Conservation (phyloP, 768 basidiomycete genomes). For the Collybiopsis confluens region DNA sequence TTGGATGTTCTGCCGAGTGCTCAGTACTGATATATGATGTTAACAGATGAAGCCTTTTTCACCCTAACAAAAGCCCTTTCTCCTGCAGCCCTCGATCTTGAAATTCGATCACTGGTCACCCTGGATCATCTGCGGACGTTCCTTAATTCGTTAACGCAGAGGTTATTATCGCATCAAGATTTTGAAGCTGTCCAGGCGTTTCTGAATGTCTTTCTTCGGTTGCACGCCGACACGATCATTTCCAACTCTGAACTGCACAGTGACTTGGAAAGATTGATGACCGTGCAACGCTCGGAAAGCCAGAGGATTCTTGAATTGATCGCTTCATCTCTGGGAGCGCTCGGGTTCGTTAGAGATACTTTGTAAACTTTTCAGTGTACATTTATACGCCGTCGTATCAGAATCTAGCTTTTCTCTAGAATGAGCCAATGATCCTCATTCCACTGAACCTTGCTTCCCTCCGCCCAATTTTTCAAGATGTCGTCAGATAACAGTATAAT, state of each 20-base stretch:
- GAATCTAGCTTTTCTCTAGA: neutral
- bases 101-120: slow-evolving; percentile 74
- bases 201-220: slow-evolving; percentile 75
- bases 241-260: slow-evolving; percentile 60
- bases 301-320: slow-evolving; percentile 72
- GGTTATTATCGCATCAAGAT: slow-evolving; percentile 77
- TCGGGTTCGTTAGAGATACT: slow-evolving; percentile 72
- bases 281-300: slow-evolving; percentile 73
- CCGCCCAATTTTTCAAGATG: neutral
- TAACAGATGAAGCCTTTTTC: slow-evolving; percentile 81
- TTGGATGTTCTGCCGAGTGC: slow-evolving; percentile 7
- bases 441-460: neutral
- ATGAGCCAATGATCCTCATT: neutral
- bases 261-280: slow-evolving; percentile 54
- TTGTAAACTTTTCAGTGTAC: slow-evolving; percentile 31
- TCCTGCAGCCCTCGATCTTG: slow-evolving; percentile 88
- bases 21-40: neutral
- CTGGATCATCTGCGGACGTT: slow-evolving; percentile 64
- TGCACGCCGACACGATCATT: slow-evolving; percentile 80
- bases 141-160: slow-evolving; percentile 65
- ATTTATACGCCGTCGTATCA: neutral
- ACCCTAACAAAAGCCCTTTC: slow-evolving; percentile 79
- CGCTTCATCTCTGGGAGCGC: slow-evolving; percentile 67
- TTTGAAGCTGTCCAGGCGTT: slow-evolving; percentile 95
- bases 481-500: neutral